Base-by-base conservation (phyloP, 2,329 filamentous ascomycete species). In the Escovopsis sp. region DNA sequence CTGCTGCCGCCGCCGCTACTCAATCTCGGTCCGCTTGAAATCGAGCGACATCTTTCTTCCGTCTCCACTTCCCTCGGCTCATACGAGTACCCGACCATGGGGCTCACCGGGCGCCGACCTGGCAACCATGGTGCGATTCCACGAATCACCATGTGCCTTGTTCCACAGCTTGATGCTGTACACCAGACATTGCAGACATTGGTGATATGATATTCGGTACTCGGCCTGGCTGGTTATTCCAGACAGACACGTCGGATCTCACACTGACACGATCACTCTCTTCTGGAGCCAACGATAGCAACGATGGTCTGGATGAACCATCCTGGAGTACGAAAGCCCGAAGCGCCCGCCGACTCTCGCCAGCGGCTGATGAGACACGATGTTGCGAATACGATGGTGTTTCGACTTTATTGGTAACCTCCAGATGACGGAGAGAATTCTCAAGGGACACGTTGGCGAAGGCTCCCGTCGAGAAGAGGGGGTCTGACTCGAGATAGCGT, bases 171-270 rank as follows among this genome's bases (percentile, higher is more conserved):
- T 19, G 19, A 26, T 44, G 26, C 8, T 39, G 37, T 23, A 45
- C 12, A 26, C 47, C 45, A 6, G 46, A 43, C 15, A 38, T 40
- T 2, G 42, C 38, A 0, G 43, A 40, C 33, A 46, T 43, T 12
- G 48, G 39, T 33, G 38, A 36, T 18, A 43, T 39, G 32, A 43
- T 39, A n/a, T 42, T 38, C 11, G 39, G 44, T 9, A 40, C 36
- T 26, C 45, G 42, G 10, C 49, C 49, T 18, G 41, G 43, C 33
- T 50, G 43, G 35, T 50, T 50, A 33, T 51, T 51, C 47, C 47
- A 51, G 5, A 51, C 48, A 26, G 49, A 51, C 12, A 51, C 47
- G 11, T 51, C 49, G 11, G 49, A 51, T 30, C 49, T 47, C n/a
- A 50, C n/a, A 33, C 49, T 51, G 12, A 45, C 41, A 9, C 47